Conservation (phyloP, 1,284 basidiomycete species). For the Abortiporus biennis region DNA sequence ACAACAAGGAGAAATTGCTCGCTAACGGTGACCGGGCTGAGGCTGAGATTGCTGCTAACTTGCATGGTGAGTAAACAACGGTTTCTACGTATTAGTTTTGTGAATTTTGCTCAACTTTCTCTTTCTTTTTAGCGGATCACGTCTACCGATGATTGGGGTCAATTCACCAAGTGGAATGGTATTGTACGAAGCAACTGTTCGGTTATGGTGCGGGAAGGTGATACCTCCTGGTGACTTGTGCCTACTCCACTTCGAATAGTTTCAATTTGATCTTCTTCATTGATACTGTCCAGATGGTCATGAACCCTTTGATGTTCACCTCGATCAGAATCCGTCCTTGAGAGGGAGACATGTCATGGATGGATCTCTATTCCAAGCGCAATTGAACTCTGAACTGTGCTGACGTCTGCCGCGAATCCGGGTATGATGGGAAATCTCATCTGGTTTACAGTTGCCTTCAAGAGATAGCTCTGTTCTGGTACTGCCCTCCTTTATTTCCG, state of each 20-base stretch:
- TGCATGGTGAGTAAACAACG: conserved; percentile 67
- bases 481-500: too few relatives aligned
- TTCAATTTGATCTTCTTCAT: conserved; percentile 4
- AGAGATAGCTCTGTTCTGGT: conserved; percentile 16
- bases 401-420: too few relatives aligned
- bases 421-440: too few relatives aligned
- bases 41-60: conserved; percentile 93
- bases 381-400: too few relatives aligned
- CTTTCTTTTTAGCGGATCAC: conserved; percentile 47
- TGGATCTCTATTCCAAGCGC: too few relatives aligned
- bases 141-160: conserved; percentile 46
- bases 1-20: conserved; percentile 98
- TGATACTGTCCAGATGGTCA: not conserved
- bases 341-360: too few relatives aligned
- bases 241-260: conserved; percentile 2
- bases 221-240: conserved; percentile 7
- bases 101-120: too few relatives aligned
- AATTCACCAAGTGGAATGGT: conserved; percentile 10
- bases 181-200: conserved; percentile 8
- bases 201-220: conserved; percentile 1
- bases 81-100: too few relatives aligned
- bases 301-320: too few relatives aligned
- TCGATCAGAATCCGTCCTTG: too few relatives aligned
- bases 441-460: conserved; percentile 13
- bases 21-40: conserved; percentile 96